phyloP scores from a whole-genome alignment of 768 basidiomycete species.

The Boletus rufocinnamomeus region DNA sequence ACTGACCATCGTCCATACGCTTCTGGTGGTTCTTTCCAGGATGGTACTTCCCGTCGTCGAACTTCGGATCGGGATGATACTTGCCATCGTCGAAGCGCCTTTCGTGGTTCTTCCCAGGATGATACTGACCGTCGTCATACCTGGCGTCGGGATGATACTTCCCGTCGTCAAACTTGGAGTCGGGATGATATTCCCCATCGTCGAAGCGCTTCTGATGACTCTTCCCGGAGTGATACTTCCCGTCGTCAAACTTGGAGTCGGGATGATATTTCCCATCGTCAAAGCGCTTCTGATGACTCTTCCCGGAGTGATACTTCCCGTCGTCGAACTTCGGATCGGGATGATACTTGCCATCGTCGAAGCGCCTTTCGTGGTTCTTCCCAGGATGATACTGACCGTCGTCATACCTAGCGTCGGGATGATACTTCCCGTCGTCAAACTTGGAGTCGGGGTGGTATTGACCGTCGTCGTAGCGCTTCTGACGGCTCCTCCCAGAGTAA shows the following conservation, averaged over 20 bases:
- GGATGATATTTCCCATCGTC: conserved; percentile 24
- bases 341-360: conserved; percentile 20
- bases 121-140: conserved; percentile 12
- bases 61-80: conserved; percentile 14
- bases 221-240: background rate
- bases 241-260: conserved; percentile 1
- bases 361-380: conserved; percentile 2
- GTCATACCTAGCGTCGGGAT: conserved; percentile 9
- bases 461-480: conserved; percentile 14
- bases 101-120: background rate
- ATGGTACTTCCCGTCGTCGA: background rate
- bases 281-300: conserved; percentile 8
- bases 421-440: conserved; percentile 6
- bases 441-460: conserved; percentile 10
- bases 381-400: conserved; percentile 7
- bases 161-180: background rate
- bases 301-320: background rate
- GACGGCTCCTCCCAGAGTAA: background rate
- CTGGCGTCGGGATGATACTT: conserved; percentile 9
- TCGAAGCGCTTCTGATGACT: conserved; percentile 6
- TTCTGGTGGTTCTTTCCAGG: background rate
- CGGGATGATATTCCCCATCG: conserved; percentile 17
- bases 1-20: conserved; percentile 17
- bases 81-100: conserved; percentile 17
- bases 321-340: conserved; percentile 6